phyloP scores from a whole-genome alignment of 176 grass and related monocot genomes.

The Cenchrus purpureus region DNA sequence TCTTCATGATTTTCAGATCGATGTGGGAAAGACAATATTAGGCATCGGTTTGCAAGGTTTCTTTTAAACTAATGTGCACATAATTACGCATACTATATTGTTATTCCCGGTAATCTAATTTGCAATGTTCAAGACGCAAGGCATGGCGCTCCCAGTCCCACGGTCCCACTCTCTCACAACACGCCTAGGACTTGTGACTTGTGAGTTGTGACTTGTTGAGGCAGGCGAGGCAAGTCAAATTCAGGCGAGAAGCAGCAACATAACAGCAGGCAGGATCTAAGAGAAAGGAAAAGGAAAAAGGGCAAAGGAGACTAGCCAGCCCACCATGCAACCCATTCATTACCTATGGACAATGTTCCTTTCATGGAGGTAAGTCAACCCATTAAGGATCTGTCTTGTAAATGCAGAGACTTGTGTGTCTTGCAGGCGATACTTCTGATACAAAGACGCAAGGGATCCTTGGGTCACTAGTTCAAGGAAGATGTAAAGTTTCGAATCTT shows the following conservation, averaged over 20 bases:
- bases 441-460: constrained; percentile 81
- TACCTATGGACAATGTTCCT: constrained; percentile 56
- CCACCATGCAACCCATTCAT: too few species aligned
- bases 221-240: too few species aligned
- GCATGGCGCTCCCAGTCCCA: fast-evolving
- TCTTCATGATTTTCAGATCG: constrained; percentile 16
- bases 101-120: constrained; percentile 23
- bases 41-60: background rate
- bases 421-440: constrained; percentile 66
- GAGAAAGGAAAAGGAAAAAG: too few species aligned
- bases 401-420: constrained; percentile 79
- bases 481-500: constrained; percentile 84
- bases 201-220: too few species aligned
- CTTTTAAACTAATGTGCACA: background rate
- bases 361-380: constrained; percentile 88
- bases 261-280: too few species aligned
- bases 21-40: background rate
- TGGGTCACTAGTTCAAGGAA: constrained; percentile 93
- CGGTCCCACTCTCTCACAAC: too few species aligned
- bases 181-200: too few species aligned
- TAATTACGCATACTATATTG: background rate
- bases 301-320: too few species aligned
- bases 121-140: too few species aligned
- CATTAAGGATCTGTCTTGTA: constrained; percentile 86
- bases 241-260: too few species aligned